Conservation (phyloP, 768 basidiomycete species). For the Tricholoma flavovirens region DNA sequence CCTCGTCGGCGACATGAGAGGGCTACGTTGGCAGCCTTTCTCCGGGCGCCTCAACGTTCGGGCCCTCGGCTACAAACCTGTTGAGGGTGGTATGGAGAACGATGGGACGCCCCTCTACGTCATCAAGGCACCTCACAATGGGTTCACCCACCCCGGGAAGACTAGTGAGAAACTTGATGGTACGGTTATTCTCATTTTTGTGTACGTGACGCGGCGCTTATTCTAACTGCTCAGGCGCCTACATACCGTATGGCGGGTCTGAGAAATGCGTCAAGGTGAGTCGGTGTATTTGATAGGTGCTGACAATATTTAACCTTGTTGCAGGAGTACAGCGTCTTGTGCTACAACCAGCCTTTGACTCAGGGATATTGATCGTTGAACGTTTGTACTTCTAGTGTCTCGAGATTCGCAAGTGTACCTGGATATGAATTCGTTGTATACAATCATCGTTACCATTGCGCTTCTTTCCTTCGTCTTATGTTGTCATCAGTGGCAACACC, state of each 20-base stretch:
- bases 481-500: too few relatives aligned
- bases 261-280: conserved; percentile 50
- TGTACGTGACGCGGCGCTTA: background rate
- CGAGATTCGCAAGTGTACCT: background rate
- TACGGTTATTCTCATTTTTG: conserved; percentile 10
- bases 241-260: conserved; percentile 45
- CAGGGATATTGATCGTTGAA: background rate
- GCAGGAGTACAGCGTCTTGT: conserved; percentile 34
- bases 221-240: conserved; percentile 34
- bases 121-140: conserved; percentile 49
- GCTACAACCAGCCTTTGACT: conserved; percentile 20
- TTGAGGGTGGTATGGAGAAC: conserved; percentile 64
- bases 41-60: conserved; percentile 40
- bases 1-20: conserved; percentile 56
- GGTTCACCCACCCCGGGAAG: conserved; percentile 60
- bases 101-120: conserved; percentile 59
- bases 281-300: background rate
- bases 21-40: conserved; percentile 51
- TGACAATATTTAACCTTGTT: background rate
- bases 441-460: too few relatives aligned
- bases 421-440: background rate
- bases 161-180: conserved; percentile 48
- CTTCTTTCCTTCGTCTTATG: too few relatives aligned
- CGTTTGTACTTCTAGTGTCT: background rate
- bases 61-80: conserved; percentile 42